phyloP scores from a whole-genome alignment of 148 eudicot species.

The Chenopodium formosanum region DNA sequence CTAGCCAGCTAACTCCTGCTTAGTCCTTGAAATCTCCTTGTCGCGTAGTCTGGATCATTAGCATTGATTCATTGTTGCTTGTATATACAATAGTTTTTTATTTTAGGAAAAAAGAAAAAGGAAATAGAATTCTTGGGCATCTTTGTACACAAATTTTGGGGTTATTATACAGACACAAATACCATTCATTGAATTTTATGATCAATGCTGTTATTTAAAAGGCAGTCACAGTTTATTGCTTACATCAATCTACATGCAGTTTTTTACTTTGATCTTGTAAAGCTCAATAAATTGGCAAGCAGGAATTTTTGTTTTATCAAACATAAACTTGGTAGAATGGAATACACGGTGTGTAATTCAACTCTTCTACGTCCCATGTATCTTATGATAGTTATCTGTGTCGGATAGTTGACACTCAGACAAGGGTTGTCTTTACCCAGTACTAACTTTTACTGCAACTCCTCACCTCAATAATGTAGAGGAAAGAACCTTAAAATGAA shows the following conservation, averaged over 20 bases:
- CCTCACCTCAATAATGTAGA: too few relatives aligned
- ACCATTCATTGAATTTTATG: constrained; percentile 8
- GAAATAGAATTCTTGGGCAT: not conserved
- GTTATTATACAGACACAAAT: constrained; percentile 14
- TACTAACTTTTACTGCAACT: too few relatives aligned
- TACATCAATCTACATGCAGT: not conserved
- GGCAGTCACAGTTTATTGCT: not conserved
- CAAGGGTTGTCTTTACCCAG: too few relatives aligned
- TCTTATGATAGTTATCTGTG: too few relatives aligned
- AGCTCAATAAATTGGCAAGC: not conserved
- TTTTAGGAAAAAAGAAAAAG: not conserved
- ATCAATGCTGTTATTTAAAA: not conserved
- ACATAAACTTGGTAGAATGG: too few relatives aligned
- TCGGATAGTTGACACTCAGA: too few relatives aligned
- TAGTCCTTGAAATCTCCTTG: not conserved
- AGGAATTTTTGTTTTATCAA: not conserved
- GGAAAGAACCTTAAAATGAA: too few relatives aligned
- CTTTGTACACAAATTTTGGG: constrained; percentile 16
- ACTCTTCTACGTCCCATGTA: too few relatives aligned
- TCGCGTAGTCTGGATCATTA: not conserved
- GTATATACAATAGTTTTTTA: constrained; percentile 7
- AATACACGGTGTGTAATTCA: too few relatives aligned
- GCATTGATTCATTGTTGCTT: constrained; percentile 6
- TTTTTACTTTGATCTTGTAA: not conserved
- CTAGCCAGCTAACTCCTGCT: not conserved